phyloP scores from a whole-genome alignment of 2,329 filamentous ascomycete species.

The Aspergillus unguis region DNA sequence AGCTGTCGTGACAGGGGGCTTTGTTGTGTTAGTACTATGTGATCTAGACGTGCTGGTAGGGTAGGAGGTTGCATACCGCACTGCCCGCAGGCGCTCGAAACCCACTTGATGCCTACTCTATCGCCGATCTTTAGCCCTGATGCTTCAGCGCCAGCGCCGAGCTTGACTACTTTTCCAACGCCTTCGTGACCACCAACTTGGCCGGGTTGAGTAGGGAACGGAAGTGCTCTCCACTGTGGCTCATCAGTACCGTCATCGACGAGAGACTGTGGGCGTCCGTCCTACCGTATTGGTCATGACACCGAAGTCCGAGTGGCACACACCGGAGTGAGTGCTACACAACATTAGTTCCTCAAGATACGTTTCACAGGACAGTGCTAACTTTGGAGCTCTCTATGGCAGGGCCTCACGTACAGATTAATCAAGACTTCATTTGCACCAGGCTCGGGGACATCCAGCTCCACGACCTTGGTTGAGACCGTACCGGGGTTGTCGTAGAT shows the following conservation, averaged over 20 bases:
- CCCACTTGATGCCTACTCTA: constrained; percentile 69
- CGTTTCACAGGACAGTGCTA: no score
- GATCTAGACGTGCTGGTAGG: neutral
- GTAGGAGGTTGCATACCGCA: constrained; percentile 38
- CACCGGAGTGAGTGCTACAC: constrained; percentile 58
- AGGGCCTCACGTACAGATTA: constrained; percentile 49
- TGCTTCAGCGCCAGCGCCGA: constrained; percentile 58
- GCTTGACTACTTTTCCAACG: constrained; percentile 62
- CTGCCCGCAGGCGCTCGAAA: constrained; percentile 55
- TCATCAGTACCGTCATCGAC: neutral
- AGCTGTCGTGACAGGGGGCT: constrained; percentile 52
- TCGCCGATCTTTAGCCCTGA: constrained; percentile 62
- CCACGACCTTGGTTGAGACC: constrained; percentile 62
- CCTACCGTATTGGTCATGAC: constrained; percentile 50
- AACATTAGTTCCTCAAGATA: constrained; percentile 4
- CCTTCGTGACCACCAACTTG: constrained; percentile 70
- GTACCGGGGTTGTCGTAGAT: constrained; percentile 65
- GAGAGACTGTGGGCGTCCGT: no score
- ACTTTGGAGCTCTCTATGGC: no score
- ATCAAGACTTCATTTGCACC: constrained; percentile 61
- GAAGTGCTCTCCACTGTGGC: constrained; percentile 54
- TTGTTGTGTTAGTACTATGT: constrained; percentile 1
- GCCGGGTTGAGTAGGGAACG: constrained; percentile 56
- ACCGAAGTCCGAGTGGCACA: constrained; percentile 63
- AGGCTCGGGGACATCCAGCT: constrained; percentile 63